phyloP scores from a whole-genome alignment of 805 yeast species.

The Yamadazyma sp. region DNA sequence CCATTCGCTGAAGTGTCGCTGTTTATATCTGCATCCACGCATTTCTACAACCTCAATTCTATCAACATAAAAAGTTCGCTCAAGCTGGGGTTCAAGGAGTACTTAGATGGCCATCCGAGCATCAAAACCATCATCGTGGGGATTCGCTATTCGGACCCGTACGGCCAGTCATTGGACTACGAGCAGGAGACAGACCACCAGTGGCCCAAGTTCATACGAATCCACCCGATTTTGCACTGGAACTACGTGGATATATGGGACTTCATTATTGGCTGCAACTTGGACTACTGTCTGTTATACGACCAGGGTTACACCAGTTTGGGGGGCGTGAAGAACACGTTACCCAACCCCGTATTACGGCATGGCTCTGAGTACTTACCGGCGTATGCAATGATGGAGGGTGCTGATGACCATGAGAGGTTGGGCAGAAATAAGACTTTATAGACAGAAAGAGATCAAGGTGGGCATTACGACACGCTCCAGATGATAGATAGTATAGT shows the following conservation, averaged over 20 bases:
- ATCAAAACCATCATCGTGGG: constrained; percentile 85
- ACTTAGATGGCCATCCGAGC: constrained; percentile 50
- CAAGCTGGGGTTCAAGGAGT: constrained; percentile 69
- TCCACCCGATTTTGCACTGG: constrained; percentile 92
- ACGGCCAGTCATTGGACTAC: constrained; percentile 55
- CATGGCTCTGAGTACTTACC: constrained; percentile 33
- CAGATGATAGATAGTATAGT: constrained; percentile 2
- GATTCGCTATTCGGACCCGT: constrained; percentile 85
- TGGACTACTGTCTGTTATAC: constrained; percentile 73
- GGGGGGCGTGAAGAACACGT: constrained; percentile 75
- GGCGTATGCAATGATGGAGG: constrained; percentile 59
- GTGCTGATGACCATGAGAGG: constrained; percentile 57
- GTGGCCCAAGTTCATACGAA: constrained; percentile 85
- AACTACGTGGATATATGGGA: constrained; percentile 81
- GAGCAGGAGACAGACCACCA: constrained; percentile 81
- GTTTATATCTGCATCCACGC: constrained; percentile 59
- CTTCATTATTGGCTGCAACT: constrained; percentile 58
- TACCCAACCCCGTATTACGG: constrained; percentile 61
- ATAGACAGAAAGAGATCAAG: no score
- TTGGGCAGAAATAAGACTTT: constrained; percentile 29
- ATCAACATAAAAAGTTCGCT: constrained; percentile 47
- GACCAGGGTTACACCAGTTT: constrained; percentile 86
- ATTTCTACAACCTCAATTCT: constrained; percentile 54
- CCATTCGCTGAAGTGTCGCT: constrained; percentile 70
- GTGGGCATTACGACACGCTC: no score